A percentile compares a stretch with the other conserved stretches of the same genome.
Conservation (phyloP, 176 grass and related monocot genomes). For the Saccharum officinarum region DNA sequence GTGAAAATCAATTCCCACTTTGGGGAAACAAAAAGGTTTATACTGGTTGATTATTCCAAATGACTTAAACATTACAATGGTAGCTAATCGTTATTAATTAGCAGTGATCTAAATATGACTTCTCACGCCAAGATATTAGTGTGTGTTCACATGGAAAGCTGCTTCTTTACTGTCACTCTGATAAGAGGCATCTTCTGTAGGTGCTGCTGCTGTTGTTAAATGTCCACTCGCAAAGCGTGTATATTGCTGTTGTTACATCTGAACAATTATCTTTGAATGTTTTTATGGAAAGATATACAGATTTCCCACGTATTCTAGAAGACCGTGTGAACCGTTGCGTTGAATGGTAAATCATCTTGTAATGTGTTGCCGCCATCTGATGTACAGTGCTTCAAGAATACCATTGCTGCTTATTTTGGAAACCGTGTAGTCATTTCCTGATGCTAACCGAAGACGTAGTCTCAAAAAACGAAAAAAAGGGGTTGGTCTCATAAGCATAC, state of each 20-base stretch:
- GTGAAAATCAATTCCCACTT: neutral
- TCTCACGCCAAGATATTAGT: neutral
- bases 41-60: neutral
- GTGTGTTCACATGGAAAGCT: neutral
- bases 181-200: neutral
- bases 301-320: neutral
- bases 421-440: neutral
- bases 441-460: neutral
- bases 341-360: neutral
- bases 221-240: neutral
- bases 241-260: neutral
- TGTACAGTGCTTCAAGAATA: neutral
- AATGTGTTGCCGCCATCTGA: neutral
- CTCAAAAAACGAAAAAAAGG: neutral
- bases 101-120: neutral
- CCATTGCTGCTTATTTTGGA: neutral
- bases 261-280: neutral
- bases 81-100: neutral
- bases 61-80: neutral
- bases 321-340: neutral
- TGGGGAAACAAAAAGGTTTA: neutral
- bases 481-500: neutral
- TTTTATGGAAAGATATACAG: neutral
- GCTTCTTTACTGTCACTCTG: neutral
- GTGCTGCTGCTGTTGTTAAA: neutral